Evolutionary conservation across 495 filamentous ascomycete genomes (phyloP).

Genomic region (Daldinia childiae): DNA sequence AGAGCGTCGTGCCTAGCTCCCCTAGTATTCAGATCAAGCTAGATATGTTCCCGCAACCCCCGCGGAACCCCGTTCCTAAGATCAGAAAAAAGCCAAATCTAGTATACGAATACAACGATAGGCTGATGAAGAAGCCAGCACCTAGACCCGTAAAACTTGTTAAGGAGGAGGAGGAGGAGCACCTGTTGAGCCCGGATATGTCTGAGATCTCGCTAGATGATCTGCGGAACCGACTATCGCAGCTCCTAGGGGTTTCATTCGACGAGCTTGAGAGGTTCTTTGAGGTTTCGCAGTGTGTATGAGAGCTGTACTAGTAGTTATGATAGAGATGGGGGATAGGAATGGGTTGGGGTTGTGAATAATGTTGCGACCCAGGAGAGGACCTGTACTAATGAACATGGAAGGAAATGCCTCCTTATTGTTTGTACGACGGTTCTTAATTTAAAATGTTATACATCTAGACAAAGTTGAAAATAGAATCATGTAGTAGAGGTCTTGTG

Average conservation of each 20-base stretch:
- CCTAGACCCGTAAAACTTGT: conserved; percentile 8
- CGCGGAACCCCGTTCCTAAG: conserved; percentile 1
- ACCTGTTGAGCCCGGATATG: conserved; percentile 8
- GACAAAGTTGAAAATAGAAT: too few species aligned
- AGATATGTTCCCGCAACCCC: conserved; percentile 34
- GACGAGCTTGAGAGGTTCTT: conserved; percentile 42
- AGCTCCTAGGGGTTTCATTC: conserved; percentile 41
- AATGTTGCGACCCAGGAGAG: not conserved
- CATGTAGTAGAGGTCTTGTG: too few species aligned
- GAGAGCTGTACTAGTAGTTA: not conserved
- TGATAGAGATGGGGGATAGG: too few species aligned
- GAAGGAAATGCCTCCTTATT: not conserved
- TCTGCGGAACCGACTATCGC: conserved; percentile 37
- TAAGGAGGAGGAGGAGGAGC: conserved; percentile 19
- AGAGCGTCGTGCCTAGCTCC: not conserved
- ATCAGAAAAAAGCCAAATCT: conserved; percentile 3
- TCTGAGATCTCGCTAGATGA: conserved; percentile 46
- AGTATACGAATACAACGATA: not conserved
- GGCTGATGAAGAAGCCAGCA: conserved; percentile 2
- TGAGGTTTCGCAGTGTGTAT: conserved; percentile 31
- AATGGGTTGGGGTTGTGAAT: not conserved
- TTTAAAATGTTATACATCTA: too few species aligned
- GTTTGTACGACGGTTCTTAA: not conserved
- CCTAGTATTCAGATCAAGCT: not conserved
- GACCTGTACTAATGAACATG: too few species aligned